phyloP scores from a whole-genome alignment of 805 yeast genomes.

The Zygoascus flipseniorum region DNA sequence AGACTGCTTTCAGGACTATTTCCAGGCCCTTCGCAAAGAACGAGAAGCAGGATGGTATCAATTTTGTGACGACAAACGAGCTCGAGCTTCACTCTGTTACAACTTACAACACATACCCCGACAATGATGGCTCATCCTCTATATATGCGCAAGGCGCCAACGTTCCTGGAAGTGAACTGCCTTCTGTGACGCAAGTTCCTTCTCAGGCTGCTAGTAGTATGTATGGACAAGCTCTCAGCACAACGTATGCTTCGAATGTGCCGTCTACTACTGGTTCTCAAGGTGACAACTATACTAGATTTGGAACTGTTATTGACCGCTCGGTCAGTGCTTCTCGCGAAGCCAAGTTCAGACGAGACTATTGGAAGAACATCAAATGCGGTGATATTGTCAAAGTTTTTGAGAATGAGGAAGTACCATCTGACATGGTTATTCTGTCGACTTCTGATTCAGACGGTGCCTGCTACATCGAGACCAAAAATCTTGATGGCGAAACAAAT shows the following conservation, averaged over 20 bases:
- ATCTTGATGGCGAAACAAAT: slow-evolving; percentile 70
- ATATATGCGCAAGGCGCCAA: not conserved
- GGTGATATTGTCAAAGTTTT: slow-evolving; percentile 65
- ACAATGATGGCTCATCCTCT: not conserved
- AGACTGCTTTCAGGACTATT: not conserved
- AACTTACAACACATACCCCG: not conserved
- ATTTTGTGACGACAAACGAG: not conserved
- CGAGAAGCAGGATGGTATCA: not conserved
- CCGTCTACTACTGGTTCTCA: not conserved
- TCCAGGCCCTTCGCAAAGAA: slow-evolving; percentile 3
- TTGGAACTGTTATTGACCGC: slow-evolving; percentile 27
- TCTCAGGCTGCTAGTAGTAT: not conserved
- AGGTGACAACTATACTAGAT: not conserved
- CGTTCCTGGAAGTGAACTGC: slow-evolving; percentile 6
- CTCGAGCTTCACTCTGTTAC: slow-evolving; percentile 4
- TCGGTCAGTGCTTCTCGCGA: slow-evolving; percentile 22
- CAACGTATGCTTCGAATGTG: not conserved
- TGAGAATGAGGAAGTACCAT: slow-evolving; percentile 70
- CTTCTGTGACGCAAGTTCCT: not conserved
- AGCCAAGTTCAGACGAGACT: slow-evolving; percentile 39
- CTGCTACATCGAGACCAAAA: slow-evolving; percentile 62
- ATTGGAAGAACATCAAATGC: slow-evolving; percentile 68
- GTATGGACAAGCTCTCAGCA: not conserved
- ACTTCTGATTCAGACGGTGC: slow-evolving; percentile 65
- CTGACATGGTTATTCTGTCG: slow-evolving; percentile 59